Base-by-base conservation (phyloP, 139 green algal genomes). In the Coelastrella sp. region DNA sequence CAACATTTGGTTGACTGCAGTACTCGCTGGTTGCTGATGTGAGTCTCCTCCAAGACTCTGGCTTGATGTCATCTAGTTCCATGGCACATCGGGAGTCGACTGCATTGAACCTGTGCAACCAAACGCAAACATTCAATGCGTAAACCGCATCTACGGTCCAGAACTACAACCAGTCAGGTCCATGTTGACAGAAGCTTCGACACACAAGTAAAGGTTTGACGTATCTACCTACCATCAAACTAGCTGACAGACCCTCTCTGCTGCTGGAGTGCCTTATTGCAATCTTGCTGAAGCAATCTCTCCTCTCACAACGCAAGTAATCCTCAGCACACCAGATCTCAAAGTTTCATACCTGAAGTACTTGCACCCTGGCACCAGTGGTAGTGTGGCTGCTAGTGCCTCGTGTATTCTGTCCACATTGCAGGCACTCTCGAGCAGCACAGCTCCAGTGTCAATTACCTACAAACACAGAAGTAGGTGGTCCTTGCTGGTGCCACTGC, bases 21-120 rank as follows among this genome's bases (percentile, higher is more conserved):
- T 94, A 98, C 57, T 96, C 92, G 32, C 92, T 88, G 34, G 94
- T 92, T 0, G 93, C 95, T 3, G 87, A 87, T 86, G 94, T 89
- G 27, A 96, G 86, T 41, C 43, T 75, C 19, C 2, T 15, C 92
- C 92, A 96, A 73, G 88, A 71, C n/a, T 82, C 86, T 5, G 94
- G 93, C 68, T 95, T 87, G 2, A 95, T 91, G 69, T 95, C 89
- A 75, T 98, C 95, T 66, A 98, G 91, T 69, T 94, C 91, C 87
- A 98, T 96, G 27, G 67, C 77, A 84, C 92, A 97, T 23, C 95
- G 88, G 34, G 86, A 69, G 62, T 98, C 94, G 34, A 88, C 48
- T 3, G 94, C 89, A 82, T 91, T 91, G 88, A 97, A 96, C 38
- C 93, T 92, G 86, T 27, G 21, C 11, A 64, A 19, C 27, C 53